Conservation (phyloP, 2,329 filamentous ascomycete genomes). For the Colletotrichum sp. region DNA sequence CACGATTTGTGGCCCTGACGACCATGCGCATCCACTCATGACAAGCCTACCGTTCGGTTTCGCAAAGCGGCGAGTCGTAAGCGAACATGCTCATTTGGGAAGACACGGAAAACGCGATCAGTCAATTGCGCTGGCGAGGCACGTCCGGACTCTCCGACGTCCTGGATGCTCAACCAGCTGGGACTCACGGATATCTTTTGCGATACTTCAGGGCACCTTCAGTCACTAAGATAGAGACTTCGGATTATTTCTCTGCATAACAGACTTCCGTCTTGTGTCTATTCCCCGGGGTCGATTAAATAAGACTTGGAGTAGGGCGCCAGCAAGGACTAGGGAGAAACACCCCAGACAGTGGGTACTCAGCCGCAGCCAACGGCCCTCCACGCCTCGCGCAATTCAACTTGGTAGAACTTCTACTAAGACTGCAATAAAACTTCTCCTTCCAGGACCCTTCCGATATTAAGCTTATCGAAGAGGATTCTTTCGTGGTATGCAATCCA, state of each 20-base stretch:
- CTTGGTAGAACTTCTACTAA: too few species aligned
- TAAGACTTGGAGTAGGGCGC: neutral
- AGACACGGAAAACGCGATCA: neutral
- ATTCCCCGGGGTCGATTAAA: accelerated
- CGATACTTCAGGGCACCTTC: neutral
- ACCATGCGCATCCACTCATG: neutral
- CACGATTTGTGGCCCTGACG: neutral
- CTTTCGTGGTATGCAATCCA: accelerated
- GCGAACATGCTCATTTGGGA: neutral
- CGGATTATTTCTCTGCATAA: accelerated
- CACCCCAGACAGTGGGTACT: too few species aligned
- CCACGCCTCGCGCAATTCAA: too few species aligned
- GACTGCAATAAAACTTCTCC: neutral
- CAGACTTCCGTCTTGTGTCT: neutral
- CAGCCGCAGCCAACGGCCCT: too few species aligned
- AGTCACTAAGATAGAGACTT: neutral
- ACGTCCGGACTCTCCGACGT: neutral
- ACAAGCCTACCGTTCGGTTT: neutral
- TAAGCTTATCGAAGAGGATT: neutral
- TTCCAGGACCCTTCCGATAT: neutral
- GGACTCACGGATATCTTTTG: neutral
- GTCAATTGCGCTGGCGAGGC: neutral
- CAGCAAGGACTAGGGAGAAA: neutral
- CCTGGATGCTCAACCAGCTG: neutral
- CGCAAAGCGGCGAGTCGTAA: neutral